Base-by-base conservation (phyloP, 345 rosid genomes). In the Laguncularia racemosa region DNA sequence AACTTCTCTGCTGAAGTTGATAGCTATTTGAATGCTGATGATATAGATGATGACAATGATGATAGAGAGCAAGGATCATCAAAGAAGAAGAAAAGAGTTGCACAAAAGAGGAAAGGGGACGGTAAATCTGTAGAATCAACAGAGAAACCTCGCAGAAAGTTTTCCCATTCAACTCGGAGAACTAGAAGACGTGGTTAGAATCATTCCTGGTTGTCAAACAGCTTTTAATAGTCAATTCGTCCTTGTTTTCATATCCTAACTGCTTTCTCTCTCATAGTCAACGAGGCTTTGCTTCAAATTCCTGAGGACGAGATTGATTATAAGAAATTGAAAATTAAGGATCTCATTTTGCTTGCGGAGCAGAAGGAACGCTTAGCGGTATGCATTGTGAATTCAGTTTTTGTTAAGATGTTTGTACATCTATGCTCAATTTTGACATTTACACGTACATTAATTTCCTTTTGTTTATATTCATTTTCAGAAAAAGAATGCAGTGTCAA, bases 111-210 rank as follows among this genome's bases (percentile, higher is more conserved):
- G 40, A 73, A 70, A 64, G 76, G 57, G 48, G 69, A 62, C 46
- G 51, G 52, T 20, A 78, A 71, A 52, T 65, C 74, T 55, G 44
- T 73, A 16, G 84, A 77, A 28, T 61, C 75, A 43, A 66, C 53
- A 3, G 62, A 84, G 57, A 64, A 73, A 49, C 76, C 76, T 16
- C 62, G 62, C 44, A 78, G 82, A 76, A 92, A 83, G 64, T 89
- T 92, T 65, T 64, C 89, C 50, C 96, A 84, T 78, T 70, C 96
- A 53, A 76, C 83, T 67, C 86, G 81, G 51, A 76, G 89, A 47
- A 82, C 73, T 66, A 86, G 58, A 71, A 74, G 84, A 65, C 54
- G 69, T 56, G 75, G 91, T 89, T 65, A 57, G 47, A 12, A 20
- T 23, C 33, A 16, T 40, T 46, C n/a, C 19, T 12, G 60, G 26